Evolutionary conservation across 2,329 filamentous ascomycete species (phyloP), one percentile per base, ranked within the genome.

Genomic region (Annulohypoxylon truncatum): DNA sequence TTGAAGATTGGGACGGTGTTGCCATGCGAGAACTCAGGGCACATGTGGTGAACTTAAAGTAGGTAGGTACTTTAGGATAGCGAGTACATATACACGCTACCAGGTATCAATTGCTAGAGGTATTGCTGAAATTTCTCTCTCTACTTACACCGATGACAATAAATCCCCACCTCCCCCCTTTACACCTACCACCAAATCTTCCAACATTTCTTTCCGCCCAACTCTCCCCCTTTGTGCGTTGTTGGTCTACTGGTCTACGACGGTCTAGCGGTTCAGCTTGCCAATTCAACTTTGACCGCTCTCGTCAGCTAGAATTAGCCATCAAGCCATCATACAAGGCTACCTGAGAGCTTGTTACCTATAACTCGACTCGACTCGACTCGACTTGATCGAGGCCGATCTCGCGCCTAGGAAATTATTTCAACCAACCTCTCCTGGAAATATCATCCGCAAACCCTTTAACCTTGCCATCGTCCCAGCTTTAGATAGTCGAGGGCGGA

Each of bases 111-210:
- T 42, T n/a, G n/a, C n/a, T n/a, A n/a, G n/a, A 26, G 13, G 44
- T 28, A 35, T 31, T 18, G 35, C 29, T 66, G 67, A 73, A 74
- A 72, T 73, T 74, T 74, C 71, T 54, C 54, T 28, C 38, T 28
- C 26, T 42, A 10, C 70, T 68, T 71, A 73, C 71, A 71, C 73
- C 67, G 71, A 58, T 50, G 31, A 29, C 50, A 58, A 58, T 58
- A 50, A 58, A 48, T 58, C 44, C 44, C 44, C 54, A 46, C 44
- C 57, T 18, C 50, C 50, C 60, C 61, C 61, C 53, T 67, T 55
- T 48, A 18, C 44, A 35, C 50, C 50, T 38, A 22, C 26, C 51
- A 24, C 24, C 28, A 29, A 22, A 31, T 64, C 51, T 61, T 64
- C 42, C 54, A 55, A 55, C 48, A 48, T 42, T 50, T 38, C 31